Evolutionary conservation across 1,284 basidiomycete genomes (phyloP).

Genomic region (Quambalaria eucalypti): DNA sequence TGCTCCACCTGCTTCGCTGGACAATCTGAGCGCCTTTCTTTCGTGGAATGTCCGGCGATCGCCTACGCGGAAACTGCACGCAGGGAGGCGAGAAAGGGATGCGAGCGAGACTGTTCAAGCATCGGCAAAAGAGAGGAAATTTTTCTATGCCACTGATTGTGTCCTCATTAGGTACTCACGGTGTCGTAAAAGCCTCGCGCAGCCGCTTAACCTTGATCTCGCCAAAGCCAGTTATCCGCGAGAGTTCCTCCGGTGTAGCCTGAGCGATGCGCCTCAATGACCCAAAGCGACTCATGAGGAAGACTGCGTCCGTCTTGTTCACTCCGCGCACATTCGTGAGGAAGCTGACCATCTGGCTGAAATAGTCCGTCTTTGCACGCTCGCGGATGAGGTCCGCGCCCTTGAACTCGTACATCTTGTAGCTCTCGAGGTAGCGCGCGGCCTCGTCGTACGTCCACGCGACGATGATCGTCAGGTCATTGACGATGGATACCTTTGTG

Average conservation of each 20-base stretch:
- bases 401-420: slow-evolving; percentile 88
- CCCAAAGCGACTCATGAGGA: slow-evolving; percentile 86
- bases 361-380: slow-evolving; percentile 77
- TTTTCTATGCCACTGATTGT: too few species aligned
- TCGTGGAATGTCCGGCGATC: neutral
- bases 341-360: slow-evolving; percentile 69
- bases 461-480: slow-evolving; percentile 82
- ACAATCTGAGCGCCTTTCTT: neutral
- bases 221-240: slow-evolving; percentile 82
- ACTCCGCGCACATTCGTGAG: slow-evolving; percentile 84
- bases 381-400: slow-evolving; percentile 90
- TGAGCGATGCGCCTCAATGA: slow-evolving; percentile 59
- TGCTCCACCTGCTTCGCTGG: neutral
- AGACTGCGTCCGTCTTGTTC: slow-evolving; percentile 95
- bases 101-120: neutral
- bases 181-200: slow-evolving; percentile 52
- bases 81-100: neutral
- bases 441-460: slow-evolving; percentile 84
- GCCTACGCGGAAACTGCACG: neutral
- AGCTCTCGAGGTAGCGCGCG: slow-evolving; percentile 78
- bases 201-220: slow-evolving; percentile 76
- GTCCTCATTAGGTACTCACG: too few species aligned
- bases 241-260: slow-evolving; percentile 59
- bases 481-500: slow-evolving; percentile 70
- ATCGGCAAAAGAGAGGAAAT: slow-evolving; percentile 32